A percentile compares a stretch with the other conserved stretches of the same genome.
phyloP scores from a whole-genome alignment of 306 rosid genomes.

The Hippophae gyantsensis region DNA sequence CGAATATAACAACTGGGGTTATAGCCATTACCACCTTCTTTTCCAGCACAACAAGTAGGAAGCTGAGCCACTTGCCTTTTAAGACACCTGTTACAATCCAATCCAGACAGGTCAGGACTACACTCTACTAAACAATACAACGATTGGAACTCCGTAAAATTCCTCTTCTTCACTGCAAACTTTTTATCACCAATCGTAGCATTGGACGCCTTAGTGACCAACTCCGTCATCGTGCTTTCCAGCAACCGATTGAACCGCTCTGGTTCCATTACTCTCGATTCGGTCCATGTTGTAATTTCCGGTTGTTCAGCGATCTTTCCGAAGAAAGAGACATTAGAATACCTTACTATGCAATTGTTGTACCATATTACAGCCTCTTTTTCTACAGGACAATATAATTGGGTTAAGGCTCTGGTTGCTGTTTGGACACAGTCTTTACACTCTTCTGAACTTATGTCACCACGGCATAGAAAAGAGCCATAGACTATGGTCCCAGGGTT shows the following conservation, averaged over 20 bases:
- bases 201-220: not conserved
- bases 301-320: conserved; percentile 10
- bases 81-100: conserved; percentile 12
- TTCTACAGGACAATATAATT: not conserved
- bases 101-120: conserved; percentile 10
- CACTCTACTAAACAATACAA: not conserved
- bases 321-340: not conserved
- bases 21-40: not conserved
- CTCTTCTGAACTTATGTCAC: not conserved
- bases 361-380: not conserved
- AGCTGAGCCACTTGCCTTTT: not conserved
- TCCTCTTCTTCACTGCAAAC: not conserved
- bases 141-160: not conserved
- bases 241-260: not conserved
- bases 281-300: conserved; percentile 24
- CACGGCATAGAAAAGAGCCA: conserved; percentile 49
- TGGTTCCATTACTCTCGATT: not conserved
- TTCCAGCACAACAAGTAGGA: not conserved
- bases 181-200: not conserved
- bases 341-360: not conserved
- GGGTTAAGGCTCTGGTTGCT: not conserved
- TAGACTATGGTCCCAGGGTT: conserved; percentile 7
- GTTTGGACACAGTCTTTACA: not conserved
- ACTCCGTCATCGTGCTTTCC: not conserved
- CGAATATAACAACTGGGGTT: not conserved